Evolutionary conservation across 495 filamentous ascomycete genomes (phyloP), one percentile per base, ranked within the genome.

Genomic region (Tuber calosporum): DNA sequence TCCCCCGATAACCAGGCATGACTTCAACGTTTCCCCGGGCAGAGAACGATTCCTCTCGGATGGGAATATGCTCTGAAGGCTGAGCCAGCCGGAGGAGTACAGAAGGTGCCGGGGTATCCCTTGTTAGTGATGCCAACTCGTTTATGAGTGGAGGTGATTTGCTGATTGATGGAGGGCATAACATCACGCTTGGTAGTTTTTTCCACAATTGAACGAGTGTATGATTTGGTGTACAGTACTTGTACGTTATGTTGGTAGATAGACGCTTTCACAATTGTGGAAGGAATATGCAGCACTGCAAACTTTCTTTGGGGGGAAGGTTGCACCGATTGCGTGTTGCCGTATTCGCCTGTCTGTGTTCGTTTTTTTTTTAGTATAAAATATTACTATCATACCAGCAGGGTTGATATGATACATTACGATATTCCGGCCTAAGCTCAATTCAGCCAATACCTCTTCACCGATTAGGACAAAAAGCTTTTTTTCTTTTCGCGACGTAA

Each of bases 131-230:
- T 79, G 94, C 92, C 37, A 93, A 91, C 83, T 89, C 88, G 79
- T 96, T 92, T 83, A 96, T 96, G 91, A 93, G 90, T 22, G 92
- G 90, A 0, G 86, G 87, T 34, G 92, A 95, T 82, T 79, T 95
- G 82, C 85, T 91, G 69, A 93, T 94, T 72, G 92, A 95, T 81
- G 92, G 92, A 34, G 92, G 92, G 15, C 92, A 94, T 82, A 85
- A 87, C 71, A 94, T 82, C 85, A 87, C 71, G 90, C 91, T 19
- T 94, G 92, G 92, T 95, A 87, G 77, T 68, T 69, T 62, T 62
- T 70, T 20, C 45, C 3, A 53, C 45, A 13, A 53, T n/a, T n/a
- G 45, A 26, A 11, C 45, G 22, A n/a, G 45, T 53, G 45, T 26
- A 13, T 53, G 43, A 53, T 53, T 26, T 53, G 45, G 45, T 7